Percentiles rank a stretch among this genome's conserved stretches.
phyloP scores from a whole-genome alignment of 305 asterid species.

The Fraxinus xanthoxyloides region DNA sequence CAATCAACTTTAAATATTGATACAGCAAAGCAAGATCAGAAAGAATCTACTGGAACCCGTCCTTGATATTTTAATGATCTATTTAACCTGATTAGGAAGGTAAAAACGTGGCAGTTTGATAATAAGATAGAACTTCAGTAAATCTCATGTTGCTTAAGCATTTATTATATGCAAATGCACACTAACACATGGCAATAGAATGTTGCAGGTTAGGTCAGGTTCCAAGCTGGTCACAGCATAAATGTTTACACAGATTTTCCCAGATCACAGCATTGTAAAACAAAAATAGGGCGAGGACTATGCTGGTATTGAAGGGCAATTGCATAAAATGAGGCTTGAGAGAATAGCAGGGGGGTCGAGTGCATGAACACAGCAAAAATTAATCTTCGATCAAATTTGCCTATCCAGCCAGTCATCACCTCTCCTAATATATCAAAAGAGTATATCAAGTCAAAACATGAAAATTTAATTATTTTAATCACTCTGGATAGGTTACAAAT shows the following conservation, averaged over 20 bases:
- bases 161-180: background rate
- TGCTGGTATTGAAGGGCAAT: background rate
- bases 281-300: background rate
- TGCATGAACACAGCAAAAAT: background rate
- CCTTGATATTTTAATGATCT: slow-evolving; percentile 3
- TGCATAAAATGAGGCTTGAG: background rate
- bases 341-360: background rate
- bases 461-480: background rate
- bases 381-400: background rate
- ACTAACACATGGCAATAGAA: background rate
- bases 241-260: background rate
- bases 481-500: background rate
- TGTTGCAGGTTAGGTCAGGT: background rate
- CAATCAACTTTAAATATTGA: background rate
- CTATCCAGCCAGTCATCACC: background rate
- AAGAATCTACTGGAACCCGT: background rate
- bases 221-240: background rate
- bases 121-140: background rate
- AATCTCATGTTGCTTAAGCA: background rate
- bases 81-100: slow-evolving; percentile 4
- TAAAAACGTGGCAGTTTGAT: background rate
- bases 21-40: slow-evolving; percentile 7
- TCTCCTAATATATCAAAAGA: slow-evolving; percentile 8
- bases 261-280: background rate
- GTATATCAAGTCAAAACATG: background rate